Conservation (phyloP, 1,284 basidiomycete species). For the Melampsora americana region DNA sequence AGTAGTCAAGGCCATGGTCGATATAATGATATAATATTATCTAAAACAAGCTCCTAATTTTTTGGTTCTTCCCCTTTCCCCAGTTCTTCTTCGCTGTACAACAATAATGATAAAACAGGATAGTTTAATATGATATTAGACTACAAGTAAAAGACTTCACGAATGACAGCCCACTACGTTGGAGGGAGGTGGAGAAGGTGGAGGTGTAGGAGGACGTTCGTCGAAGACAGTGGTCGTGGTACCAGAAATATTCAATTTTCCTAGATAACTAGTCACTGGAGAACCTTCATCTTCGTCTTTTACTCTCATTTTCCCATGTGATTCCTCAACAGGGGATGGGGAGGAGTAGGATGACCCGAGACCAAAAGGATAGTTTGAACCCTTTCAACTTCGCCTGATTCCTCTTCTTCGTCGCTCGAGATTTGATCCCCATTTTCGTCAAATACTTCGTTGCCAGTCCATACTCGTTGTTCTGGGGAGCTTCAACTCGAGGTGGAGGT, state of each 20-base stretch:
- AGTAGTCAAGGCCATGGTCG: too few relatives aligned
- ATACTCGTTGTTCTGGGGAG: neutral
- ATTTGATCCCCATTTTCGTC: slow-evolving; percentile 19
- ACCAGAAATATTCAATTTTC: neutral
- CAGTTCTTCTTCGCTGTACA: too few relatives aligned
- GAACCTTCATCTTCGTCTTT: neutral
- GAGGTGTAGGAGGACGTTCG: slow-evolving; percentile 12
- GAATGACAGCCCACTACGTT: too few relatives aligned
- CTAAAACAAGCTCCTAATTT: too few relatives aligned
- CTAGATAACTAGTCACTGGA: neutral
- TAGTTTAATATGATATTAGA: too few relatives aligned
- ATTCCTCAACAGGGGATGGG: neutral
- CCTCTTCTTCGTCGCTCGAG: neutral
- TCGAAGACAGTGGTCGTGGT: neutral
- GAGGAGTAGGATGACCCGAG: slow-evolving; percentile 5
- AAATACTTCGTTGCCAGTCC: slow-evolving; percentile 17
- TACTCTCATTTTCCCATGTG: neutral
- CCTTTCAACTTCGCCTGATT: neutral
- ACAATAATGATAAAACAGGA: too few relatives aligned
- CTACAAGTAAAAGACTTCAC: too few relatives aligned
- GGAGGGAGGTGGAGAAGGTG: slow-evolving; percentile 9
- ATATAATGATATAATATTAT: too few relatives aligned
- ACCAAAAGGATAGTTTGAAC: neutral
- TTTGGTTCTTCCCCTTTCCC: too few relatives aligned
- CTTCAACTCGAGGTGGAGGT: neutral